Evolutionary conservation across 1,284 basidiomycete species (phyloP).

Genomic region (Schizophyllum commune): DNA sequence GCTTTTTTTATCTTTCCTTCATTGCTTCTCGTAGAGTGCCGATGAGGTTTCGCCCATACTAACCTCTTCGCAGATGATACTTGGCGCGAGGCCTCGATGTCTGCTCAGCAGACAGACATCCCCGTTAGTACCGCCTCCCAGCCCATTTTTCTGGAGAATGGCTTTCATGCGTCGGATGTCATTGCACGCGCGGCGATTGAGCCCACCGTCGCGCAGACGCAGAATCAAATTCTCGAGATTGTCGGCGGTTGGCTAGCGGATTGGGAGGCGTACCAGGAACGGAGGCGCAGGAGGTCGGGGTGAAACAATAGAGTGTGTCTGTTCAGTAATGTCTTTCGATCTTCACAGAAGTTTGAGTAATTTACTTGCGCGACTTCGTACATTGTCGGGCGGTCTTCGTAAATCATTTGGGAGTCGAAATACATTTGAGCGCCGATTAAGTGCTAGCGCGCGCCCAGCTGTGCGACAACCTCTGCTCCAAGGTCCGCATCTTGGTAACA

Average conservation of each 20-base stretch:
- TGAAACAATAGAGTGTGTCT: no score
- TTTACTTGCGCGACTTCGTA: no score
- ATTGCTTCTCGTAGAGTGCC: not conserved
- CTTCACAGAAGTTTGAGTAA: no score
- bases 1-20: slow-evolving; percentile 1
- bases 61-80: slow-evolving; percentile 43
- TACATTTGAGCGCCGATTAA: no score
- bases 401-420: no score
- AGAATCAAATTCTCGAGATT: not conserved
- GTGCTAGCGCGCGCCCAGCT: no score
- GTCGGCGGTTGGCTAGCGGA: not conserved
- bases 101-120: slow-evolving; percentile 39
- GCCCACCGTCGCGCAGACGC: not conserved
- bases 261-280: not conserved
- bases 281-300: not conserved
- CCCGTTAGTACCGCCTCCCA: slow-evolving; percentile 37
- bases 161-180: slow-evolving; percentile 37
- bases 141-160: slow-evolving; percentile 48
- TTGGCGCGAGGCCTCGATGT: slow-evolving; percentile 61
- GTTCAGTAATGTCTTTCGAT: no score
- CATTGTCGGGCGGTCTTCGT: no score
- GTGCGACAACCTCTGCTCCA: no score
- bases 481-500: no score
- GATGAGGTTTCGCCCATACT: not conserved
- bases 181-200: not conserved